Base-by-base conservation (phyloP, 2,329 filamentous ascomycete genomes). In the Pestalotiopsis fici region DNA sequence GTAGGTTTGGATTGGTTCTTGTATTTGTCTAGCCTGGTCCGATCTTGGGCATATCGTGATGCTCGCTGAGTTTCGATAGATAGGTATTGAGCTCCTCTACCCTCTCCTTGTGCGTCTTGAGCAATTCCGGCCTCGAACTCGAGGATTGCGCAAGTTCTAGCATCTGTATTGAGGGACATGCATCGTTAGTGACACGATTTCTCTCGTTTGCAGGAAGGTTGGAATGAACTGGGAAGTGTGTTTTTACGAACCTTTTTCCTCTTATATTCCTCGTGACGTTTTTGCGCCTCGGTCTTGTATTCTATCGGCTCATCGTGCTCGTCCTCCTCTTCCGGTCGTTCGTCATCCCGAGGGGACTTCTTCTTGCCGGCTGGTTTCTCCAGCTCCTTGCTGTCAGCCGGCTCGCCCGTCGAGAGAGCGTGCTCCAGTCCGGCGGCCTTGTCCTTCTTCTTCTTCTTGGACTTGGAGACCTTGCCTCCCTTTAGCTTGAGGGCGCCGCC, bases 1-100 rank as follows among this genome's bases (percentile, higher is more conserved):
- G 43, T n/a, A 50, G 18, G 43, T 23, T n/a, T 21, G 39, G 39
- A 1, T 3, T 18, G 13, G n/a, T 35, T n/a, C 9, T n/a, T 31
- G 23, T 50, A 13, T 31, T 25, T n/a, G 15, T 60, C 78, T 81
- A 90, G 50, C 87, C 87, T 0, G 87, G 87, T 12, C 87, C 87
- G 66, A 90, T 90, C 82, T 89, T 89, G 73, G 87, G 87, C 95
- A 99, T 99, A 78, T 99, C 96, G 80, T 99, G 95, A 82, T 99
- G 96, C 81, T 99, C 96, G 81, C 93, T 97, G 75, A 99, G 81
- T 71, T 91, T 92, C 71, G 93, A 96, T 43, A 99, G 83, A 78
- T 98, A 98, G 70, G 93, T 93, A 78, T 99, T 99, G 73, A 98
- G 83, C 78, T 98, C 94, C 79, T 98, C 95, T 56, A 99, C 95